Base-by-base conservation (phyloP, 352 stramenopile species). In the Phytopythium aichiense region DNA sequence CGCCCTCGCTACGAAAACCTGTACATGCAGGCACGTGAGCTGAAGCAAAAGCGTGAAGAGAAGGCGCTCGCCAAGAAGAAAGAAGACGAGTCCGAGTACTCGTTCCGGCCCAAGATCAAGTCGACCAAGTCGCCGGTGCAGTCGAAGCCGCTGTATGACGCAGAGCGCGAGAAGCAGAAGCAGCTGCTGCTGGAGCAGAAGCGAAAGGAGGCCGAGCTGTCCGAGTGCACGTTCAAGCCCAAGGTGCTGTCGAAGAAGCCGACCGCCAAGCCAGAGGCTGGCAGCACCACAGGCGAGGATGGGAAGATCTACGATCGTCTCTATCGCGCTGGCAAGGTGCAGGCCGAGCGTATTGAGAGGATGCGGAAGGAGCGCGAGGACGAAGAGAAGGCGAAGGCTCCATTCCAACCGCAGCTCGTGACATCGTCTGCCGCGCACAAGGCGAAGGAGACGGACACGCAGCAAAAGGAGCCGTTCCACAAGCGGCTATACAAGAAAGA, bases 101-200 rank as follows among this genome's bases (percentile, higher is more conserved):
- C 83, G 1, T 94, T 94, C 62, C 88, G 89, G 37, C 85, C 85
- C 4, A 89, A 91, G 56, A 92, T 92, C 56, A 88, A 76, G 22
- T 48, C 68, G 1, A 73, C 71, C 35, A 91, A 88, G 57, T 89
- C 77, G 2, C 81, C 77, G 13, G 58, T 76, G 4, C 81, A 85
- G 48, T 71, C 68, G 2, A 70, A 73, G 11, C 83, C 83, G 4
- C 64, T 94, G 16, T 94, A 94, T 31, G 84, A 92, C 40, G 76
- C 69, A 5, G 84, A 92, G 56, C 69, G 79, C 7, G 69, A 87
- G 12, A 91, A 90, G 43, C 80, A 88, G 65, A 91, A 85, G 60
- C 76, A 81, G 16, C 54, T 89, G 25, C 69, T 75, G 45, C 74
- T 77, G 13, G 81, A 94, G 57, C 79, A 88, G 58, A 91, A 92